Conservation (phyloP, 768 basidiomycete species). For the Collybiopsis confluens region DNA sequence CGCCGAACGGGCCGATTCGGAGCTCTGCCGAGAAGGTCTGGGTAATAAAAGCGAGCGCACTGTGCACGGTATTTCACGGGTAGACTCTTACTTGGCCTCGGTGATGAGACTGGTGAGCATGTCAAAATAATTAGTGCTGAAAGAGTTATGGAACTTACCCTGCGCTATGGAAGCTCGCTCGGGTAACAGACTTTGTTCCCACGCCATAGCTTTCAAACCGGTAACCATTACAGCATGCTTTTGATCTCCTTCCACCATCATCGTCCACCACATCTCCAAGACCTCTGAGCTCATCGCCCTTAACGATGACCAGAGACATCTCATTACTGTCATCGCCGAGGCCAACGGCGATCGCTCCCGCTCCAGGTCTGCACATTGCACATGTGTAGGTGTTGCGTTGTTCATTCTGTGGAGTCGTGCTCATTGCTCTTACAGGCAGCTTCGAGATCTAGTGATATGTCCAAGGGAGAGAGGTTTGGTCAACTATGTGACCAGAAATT, state of each 20-base stretch:
- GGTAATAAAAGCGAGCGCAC: too few relatives aligned
- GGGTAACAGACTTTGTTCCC: background rate
- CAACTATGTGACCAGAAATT: constrained; percentile 51
- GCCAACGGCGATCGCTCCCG: constrained; percentile 37
- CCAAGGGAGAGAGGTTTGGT: constrained; percentile 62
- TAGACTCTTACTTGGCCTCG: too few relatives aligned
- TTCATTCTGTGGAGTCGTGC: constrained; percentile 9
- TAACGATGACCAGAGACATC: constrained; percentile 44
- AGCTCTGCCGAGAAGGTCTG: too few relatives aligned
- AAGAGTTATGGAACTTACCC: too few relatives aligned
- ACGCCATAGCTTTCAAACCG: too few relatives aligned
- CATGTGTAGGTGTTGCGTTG: constrained; percentile 48
- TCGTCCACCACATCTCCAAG: background rate
- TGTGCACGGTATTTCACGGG: too few relatives aligned
- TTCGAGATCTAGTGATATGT: constrained; percentile 76
- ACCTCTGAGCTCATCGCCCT: constrained; percentile 2
- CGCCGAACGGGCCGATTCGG: too few relatives aligned
- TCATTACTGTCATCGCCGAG: constrained; percentile 38
- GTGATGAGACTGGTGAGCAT: too few relatives aligned
- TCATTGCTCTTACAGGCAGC: constrained; percentile 44
- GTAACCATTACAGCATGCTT: background rate
- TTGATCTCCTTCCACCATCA: background rate
- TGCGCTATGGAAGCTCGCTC: too few relatives aligned
- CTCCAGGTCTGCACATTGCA: constrained; percentile 45
- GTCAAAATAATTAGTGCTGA: too few relatives aligned